Evolutionary conservation across 2,329 filamentous ascomycete species (phyloP), one percentile per base, ranked within the genome.

Genomic region (Fusarium equiseti): DNA sequence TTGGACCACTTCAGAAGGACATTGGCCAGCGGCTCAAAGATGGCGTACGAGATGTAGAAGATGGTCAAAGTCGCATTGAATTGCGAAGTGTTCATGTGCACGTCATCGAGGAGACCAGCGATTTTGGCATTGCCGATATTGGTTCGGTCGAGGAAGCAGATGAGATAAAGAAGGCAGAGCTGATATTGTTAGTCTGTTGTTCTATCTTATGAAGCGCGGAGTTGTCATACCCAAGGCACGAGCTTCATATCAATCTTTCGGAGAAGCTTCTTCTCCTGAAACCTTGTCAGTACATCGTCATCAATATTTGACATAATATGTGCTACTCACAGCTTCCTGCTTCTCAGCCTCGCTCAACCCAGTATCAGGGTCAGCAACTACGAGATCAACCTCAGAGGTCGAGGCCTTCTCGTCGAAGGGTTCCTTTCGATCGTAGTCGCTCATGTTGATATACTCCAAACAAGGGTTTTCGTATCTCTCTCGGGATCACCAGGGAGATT

Each of bases 21-120:
- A 77, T 97, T 97, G 64, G 92, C 94, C 45, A 94, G 74, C 0
- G 90, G 89, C 78, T 96, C 93, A 68, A 93, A 94, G 35, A 94
- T 80, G 4, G 92, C 87, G 78, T 97, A 97, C 1, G 92, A 94
- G 52, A 97, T 85, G 82, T 97, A 97, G 83, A 97, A 97, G 73
- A 97, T 91, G 35, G 92, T 93, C 10, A 97, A 84, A 1, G 90
- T 88, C 24, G 87, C 84, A 78, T 95, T 95, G 82, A 94, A 97
- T 76, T 92, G 84, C 8, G 84, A 80, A 4, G 86, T 84, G 1
- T 85, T 85, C 84, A 95, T 88, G 32, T 86, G 71, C 18, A 96
- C 81, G 61, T 92, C 89, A 13, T 84, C 71, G 29, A 80, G 70
- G 13, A 89, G 79, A 52, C 84, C 81, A 26, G 86, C 87, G 63